phyloP scores from a whole-genome alignment of 495 filamentous ascomycete species.

The Penicillium alfredii region DNA sequence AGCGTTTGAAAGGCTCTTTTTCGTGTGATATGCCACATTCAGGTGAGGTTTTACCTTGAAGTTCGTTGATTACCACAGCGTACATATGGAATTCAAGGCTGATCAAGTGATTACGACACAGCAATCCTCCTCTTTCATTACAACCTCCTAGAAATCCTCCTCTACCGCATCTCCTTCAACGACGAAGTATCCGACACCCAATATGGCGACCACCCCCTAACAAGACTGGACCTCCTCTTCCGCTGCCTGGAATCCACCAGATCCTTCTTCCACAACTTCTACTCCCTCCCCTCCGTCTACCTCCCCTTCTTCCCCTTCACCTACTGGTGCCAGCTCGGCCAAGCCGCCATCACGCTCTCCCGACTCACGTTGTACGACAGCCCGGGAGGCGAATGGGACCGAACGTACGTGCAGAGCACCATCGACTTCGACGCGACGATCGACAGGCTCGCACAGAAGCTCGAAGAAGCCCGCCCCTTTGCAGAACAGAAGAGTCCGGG shows the following conservation, averaged over 20 bases:
- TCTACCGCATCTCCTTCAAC: slow-evolving; percentile 19
- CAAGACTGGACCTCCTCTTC: slow-evolving; percentile 21
- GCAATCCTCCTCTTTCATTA: slow-evolving; percentile 13
- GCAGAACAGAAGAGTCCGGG: too few species aligned
- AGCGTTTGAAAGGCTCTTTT: slow-evolving; percentile 10
- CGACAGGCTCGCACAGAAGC: slow-evolving; percentile 4
- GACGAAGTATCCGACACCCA: slow-evolving; percentile 9
- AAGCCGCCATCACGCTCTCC: slow-evolving; percentile 25
- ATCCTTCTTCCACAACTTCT: slow-evolving; percentile 22
- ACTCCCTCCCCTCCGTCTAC: slow-evolving; percentile 14
- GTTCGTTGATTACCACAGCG: not conserved
- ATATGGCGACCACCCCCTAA: slow-evolving; percentile 7
- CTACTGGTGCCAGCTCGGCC: slow-evolving; percentile 19
- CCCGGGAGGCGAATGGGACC: slow-evolving; percentile 14
- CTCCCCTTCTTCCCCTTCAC: slow-evolving; percentile 20
- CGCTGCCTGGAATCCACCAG: slow-evolving; percentile 24
- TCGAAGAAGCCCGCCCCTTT: slow-evolving; percentile 12
- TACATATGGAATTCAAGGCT: not conserved
- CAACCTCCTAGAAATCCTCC: slow-evolving; percentile 20
- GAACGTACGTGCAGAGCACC: slow-evolving; percentile 13
- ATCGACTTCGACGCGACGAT: slow-evolving; percentile 11
- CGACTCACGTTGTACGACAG: slow-evolving; percentile 26
- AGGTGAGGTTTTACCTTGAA: slow-evolving; percentile 6
- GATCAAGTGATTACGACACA: slow-evolving; percentile 1
- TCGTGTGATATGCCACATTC: slow-evolving; percentile 10